Conservation (phyloP, 1,139 yeast genomes). For the Nakaseomyces bracarensis region DNA sequence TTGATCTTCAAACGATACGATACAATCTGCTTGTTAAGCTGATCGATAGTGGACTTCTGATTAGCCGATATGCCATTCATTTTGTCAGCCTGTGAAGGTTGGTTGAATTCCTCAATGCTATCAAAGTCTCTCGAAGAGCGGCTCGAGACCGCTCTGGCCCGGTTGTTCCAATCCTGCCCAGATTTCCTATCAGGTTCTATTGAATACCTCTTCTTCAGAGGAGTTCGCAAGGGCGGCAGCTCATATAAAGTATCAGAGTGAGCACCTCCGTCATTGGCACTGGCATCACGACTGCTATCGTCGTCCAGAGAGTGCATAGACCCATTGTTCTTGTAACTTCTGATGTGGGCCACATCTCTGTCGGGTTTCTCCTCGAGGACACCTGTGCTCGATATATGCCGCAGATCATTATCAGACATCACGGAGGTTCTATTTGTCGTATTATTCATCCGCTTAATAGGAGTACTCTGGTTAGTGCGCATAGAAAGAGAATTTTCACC, state of each 20-base stretch:
- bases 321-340: not conserved
- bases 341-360: not conserved
- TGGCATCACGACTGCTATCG: not conserved
- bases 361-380: not conserved
- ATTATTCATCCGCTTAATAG: not conserved
- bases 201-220: slow-evolving; percentile 3
- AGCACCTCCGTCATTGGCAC: not conserved
- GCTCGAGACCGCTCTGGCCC: not conserved
- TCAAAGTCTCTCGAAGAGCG: not conserved
- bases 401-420: not conserved
- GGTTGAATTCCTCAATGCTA: not conserved
- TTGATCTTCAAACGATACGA: slow-evolving; percentile 32
- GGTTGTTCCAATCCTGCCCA: not conserved
- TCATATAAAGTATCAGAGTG: slow-evolving; percentile 3
- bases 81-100: slow-evolving; percentile 10
- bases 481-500: slow-evolving; percentile 4
- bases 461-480: slow-evolving; percentile 4
- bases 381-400: slow-evolving; percentile 1
- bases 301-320: not conserved
- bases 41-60: slow-evolving; percentile 24
- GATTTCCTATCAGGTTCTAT: not conserved
- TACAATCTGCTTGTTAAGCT: slow-evolving; percentile 31
- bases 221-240: slow-evolving; percentile 2
- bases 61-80: slow-evolving; percentile 16
- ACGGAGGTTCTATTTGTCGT: not conserved